These are phyloP conservation scores for Suhomyces maxii DNA, from an alignment of 1,139 yeast genomes.

Conservation along the genomic window DNA sequence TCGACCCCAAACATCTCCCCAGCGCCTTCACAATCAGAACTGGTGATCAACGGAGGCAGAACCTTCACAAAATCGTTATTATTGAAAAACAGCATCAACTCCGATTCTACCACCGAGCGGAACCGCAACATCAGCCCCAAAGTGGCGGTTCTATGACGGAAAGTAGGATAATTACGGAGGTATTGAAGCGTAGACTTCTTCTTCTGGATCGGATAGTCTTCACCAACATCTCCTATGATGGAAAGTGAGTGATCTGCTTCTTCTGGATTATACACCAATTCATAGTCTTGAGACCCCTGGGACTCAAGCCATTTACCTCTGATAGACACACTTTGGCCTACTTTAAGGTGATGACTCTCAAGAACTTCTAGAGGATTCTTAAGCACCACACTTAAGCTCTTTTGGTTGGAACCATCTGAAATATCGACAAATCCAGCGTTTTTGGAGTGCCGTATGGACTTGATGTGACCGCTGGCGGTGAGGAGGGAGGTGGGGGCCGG, in stretches of 20 bases:
- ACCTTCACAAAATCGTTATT: conserved; percentile 63
- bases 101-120: conserved; percentile 64
- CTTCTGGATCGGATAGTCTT: conserved; percentile 79
- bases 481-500: conserved; percentile 25
- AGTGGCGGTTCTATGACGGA: conserved; percentile 72
- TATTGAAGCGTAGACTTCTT: conserved; percentile 66
- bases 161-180: conserved; percentile 69
- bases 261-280: conserved; percentile 29
- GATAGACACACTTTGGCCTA: conserved; percentile 43
- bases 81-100: conserved; percentile 56
- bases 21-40: conserved; percentile 97
- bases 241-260: conserved; percentile 22
- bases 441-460: conserved; percentile 68
- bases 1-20: conserved; percentile 79
- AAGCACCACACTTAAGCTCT: conserved; percentile 60
- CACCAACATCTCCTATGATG: conserved; percentile 56
- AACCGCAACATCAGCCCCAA: conserved; percentile 68
- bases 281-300: conserved; percentile 33
- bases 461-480: conserved; percentile 66
- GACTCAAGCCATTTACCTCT: conserved; percentile 37
- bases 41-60: conserved; percentile 80
- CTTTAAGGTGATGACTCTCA: conserved; percentile 46
- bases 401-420: conserved; percentile 67
- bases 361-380: conserved; percentile 37
- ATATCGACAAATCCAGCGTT: conserved; percentile 78